These are phyloP conservation scores for Coemansia erecta DNA, from an alignment of 192 early-diverging fungal genomes.

Conservation along the genomic window DNA sequence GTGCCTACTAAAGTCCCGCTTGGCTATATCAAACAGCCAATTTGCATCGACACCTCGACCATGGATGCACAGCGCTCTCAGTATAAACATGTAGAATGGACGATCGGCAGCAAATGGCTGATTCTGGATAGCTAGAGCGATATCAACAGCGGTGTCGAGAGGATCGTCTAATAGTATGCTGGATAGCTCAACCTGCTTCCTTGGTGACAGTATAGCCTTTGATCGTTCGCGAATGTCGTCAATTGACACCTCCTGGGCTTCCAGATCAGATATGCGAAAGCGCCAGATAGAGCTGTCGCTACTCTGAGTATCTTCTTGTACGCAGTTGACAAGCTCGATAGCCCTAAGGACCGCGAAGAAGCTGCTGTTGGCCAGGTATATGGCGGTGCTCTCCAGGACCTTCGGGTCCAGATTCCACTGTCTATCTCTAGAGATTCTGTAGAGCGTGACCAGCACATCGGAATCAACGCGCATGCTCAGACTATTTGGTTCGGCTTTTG, in stretches of 20 bases:
- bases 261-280: neutral
- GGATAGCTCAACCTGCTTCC: neutral
- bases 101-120: neutral
- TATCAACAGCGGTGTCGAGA: slow-evolving; percentile 13
- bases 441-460: slow-evolving; percentile 12
- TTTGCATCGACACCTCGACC: slow-evolving; percentile 26
- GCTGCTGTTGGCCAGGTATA: slow-evolving; percentile 28
- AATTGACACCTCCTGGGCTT: slow-evolving; percentile 5
- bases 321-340: neutral
- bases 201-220: neutral
- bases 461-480: slow-evolving; percentile 8
- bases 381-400: slow-evolving; percentile 11
- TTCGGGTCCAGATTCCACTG: slow-evolving; percentile 21
- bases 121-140: slow-evolving; percentile 4
- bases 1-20: slow-evolving; percentile 3
- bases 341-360: neutral
- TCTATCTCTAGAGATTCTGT: slow-evolving; percentile 7
- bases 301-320: neutral
- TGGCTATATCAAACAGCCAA: slow-evolving; percentile 16
- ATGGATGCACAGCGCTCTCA: slow-evolving; percentile 19
- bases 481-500: slow-evolving; percentile 5
- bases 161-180: neutral
- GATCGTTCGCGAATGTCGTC: neutral
- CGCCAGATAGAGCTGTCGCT: neutral
- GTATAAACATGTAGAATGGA: slow-evolving; percentile 4